Conservation (phyloP, 371 early-diverging fungal species). For the Syncephalastrum sp. region DNA sequence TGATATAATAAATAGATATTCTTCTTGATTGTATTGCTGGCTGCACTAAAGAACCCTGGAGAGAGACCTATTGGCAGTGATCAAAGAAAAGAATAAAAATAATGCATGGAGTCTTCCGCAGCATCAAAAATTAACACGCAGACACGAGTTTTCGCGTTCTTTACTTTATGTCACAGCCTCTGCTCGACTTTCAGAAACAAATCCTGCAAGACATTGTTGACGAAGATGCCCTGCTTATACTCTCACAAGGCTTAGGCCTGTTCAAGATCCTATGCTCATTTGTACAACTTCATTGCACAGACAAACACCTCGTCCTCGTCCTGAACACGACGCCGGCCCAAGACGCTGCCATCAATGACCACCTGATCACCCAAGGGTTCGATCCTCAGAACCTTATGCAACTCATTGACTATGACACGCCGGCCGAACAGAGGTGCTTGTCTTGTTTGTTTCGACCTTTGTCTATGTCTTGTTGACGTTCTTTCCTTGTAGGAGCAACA, state of each 20-base stretch:
- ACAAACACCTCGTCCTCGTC: constrained; percentile 77
- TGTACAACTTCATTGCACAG: constrained; percentile 66
- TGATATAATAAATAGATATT: no score
- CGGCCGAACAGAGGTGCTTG: constrained; percentile 53
- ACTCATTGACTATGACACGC: constrained; percentile 66
- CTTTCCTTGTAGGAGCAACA: constrained; percentile 41
- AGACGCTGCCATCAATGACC: constrained; percentile 57
- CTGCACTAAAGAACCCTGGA: no score
- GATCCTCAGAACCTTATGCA: constrained; percentile 37
- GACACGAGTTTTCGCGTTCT: neutral
- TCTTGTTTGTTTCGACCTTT: no score
- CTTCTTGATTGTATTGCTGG: no score
- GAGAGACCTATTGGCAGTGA: no score
- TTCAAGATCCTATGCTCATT: constrained; percentile 66
- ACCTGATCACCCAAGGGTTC: constrained; percentile 46
- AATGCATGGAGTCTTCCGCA: no score
- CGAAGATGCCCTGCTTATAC: constrained; percentile 82
- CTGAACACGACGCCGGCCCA: constrained; percentile 75
- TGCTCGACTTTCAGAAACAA: constrained; percentile 69
- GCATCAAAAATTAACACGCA: no score
- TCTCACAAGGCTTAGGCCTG: constrained; percentile 83
- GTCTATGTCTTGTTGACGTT: neutral
- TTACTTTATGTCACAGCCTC: constrained; percentile 3
- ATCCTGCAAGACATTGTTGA: constrained; percentile 67
- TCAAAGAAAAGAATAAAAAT: no score